phyloP scores from a whole-genome alignment of 345 rosid genomes.

The Lenwebbia sp. region DNA sequence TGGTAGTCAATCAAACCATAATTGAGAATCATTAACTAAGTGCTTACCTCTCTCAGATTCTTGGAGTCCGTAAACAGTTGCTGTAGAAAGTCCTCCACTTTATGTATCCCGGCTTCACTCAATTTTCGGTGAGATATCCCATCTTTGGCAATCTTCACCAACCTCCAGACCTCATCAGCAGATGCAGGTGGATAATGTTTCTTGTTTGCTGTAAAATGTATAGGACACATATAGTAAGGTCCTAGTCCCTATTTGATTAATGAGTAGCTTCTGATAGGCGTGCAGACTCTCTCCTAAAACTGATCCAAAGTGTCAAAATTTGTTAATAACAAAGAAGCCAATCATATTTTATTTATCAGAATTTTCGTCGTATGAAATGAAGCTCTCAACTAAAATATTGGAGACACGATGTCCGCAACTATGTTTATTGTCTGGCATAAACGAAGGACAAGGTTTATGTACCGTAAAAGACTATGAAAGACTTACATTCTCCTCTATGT shows the following conservation, averaged over 20 bases:
- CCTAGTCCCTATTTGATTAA: neutral
- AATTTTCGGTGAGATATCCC: constrained; percentile 9
- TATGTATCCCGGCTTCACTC: constrained; percentile 46
- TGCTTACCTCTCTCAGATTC: constrained; percentile 1
- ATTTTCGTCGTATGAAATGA: neutral
- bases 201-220: constrained; percentile 4
- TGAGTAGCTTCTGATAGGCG: neutral
- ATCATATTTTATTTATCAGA: neutral
- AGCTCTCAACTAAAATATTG: neutral
- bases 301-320: neutral
- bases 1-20: neutral
- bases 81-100: constrained; percentile 66
- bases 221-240: neutral
- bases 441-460: neutral
- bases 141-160: constrained; percentile 53
- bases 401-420: neutral
- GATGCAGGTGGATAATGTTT: neutral
- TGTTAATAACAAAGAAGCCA: neutral
- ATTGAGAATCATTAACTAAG: accelerated
- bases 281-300: neutral
- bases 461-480: accelerated
- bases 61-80: constrained; percentile 55
- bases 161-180: neutral
- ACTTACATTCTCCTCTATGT: neutral
- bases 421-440: neutral